Percentiles rank a stretch among this genome's conserved stretches.
These are phyloP conservation scores for Cercospora berteroae DNA, from an alignment of 2,329 filamentous ascomycete species.

Conservation along the genomic window DNA sequence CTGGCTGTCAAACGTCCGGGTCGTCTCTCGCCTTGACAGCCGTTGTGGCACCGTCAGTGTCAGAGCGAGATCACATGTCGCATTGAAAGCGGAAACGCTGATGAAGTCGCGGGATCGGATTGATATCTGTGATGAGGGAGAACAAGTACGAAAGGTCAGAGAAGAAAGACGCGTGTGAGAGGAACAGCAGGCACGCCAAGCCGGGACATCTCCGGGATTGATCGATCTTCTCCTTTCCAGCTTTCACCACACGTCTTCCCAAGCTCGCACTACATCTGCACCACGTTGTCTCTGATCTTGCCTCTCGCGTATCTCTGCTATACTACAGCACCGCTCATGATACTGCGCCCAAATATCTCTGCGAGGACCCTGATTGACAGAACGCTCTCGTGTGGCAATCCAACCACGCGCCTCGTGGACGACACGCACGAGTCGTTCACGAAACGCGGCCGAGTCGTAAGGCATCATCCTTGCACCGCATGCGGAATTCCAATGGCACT, in stretches of 20 bases:
- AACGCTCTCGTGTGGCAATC: background rate
- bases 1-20: background rate
- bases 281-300: background rate
- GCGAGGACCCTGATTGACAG: background rate
- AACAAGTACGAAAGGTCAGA: background rate
- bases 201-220: background rate
- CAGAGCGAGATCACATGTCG: background rate
- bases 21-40: background rate
- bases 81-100: background rate
- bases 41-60: background rate
- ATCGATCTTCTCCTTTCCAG: background rate
- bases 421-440: constrained; percentile 1
- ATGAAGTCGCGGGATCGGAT: background rate
- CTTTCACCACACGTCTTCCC: background rate
- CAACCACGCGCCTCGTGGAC: background rate
- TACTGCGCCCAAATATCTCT: background rate
- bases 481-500: background rate
- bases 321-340: background rate
- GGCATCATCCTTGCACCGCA: constrained; percentile 2
- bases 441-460: constrained; percentile 5
- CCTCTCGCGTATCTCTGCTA: background rate
- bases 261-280: background rate
- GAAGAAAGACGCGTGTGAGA: no score
- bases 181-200: background rate
- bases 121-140: background rate